phyloP scores from a whole-genome alignment of 148 eudicot species.

The Simmondsia chinensis region DNA sequence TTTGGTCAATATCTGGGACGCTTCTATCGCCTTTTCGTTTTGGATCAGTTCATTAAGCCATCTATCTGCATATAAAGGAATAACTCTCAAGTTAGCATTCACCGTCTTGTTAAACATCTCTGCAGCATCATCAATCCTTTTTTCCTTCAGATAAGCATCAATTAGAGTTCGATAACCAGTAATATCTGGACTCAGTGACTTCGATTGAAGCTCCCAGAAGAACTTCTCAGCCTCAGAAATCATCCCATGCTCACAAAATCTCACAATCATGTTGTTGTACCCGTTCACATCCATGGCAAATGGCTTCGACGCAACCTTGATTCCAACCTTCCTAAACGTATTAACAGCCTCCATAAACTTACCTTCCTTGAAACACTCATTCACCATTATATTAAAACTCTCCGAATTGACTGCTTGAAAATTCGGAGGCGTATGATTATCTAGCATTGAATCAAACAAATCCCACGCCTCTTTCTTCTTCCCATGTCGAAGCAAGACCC shows the following conservation, averaged over 20 bases:
- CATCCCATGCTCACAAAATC: conserved; percentile 70
- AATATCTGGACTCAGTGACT: conserved; percentile 79
- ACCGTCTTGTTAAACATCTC: conserved; percentile 59
- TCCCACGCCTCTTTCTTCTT: conserved; percentile 38
- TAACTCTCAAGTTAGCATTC: conserved; percentile 66
- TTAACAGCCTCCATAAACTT: conserved; percentile 50
- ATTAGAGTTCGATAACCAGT: conserved; percentile 64
- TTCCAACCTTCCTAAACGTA: conserved; percentile 62
- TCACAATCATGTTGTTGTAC: conserved; percentile 51
- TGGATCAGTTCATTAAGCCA: conserved; percentile 59
- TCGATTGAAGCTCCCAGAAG: conserved; percentile 45
- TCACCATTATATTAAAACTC: conserved; percentile 33
- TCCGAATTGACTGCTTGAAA: conserved; percentile 40
- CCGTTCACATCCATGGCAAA: conserved; percentile 91
- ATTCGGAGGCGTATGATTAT: conserved; percentile 36
- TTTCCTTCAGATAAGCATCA: conserved; percentile 57
- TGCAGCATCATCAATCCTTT: conserved; percentile 51
- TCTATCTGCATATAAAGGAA: conserved; percentile 59
- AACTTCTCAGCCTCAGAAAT: conserved; percentile 68
- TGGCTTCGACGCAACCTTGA: conserved; percentile 47
- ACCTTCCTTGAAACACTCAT: conserved; percentile 39
- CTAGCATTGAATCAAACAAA: conserved; percentile 30
- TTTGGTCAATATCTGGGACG: conserved; percentile 48
- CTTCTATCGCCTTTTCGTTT: conserved; percentile 46
- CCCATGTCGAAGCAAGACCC: conserved; percentile 46